These are phyloP conservation scores for Phyllosticta citrichinensis DNA, from an alignment of 2,329 filamentous ascomycete genomes.

Conservation along the genomic window DNA sequence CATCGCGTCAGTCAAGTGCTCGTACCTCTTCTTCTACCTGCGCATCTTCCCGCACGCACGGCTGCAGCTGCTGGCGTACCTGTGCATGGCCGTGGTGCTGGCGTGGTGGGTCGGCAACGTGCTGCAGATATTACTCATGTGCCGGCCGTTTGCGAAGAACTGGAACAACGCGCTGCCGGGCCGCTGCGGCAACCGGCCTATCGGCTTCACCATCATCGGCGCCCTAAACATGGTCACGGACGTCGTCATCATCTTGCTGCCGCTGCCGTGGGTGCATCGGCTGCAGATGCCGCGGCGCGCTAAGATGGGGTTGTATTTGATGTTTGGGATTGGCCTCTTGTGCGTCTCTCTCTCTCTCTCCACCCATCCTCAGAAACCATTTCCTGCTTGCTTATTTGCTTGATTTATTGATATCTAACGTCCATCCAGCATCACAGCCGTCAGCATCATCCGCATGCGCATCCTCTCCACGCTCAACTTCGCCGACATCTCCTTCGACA, in stretches of 20 bases:
- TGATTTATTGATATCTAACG: no score
- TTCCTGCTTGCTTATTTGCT: neutral
- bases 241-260: neutral
- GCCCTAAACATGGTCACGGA: neutral
- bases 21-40: slow-evolving; percentile 1
- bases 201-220: slow-evolving; percentile 7
- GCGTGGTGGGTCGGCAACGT: neutral
- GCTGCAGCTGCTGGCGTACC: neutral
- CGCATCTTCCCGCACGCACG: neutral
- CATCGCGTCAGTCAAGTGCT: neutral
- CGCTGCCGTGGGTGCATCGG: neutral
- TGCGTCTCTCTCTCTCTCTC: neutral
- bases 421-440: neutral
- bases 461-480: neutral
- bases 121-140: slow-evolving; percentile 22
- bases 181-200: slow-evolving; percentile 21
- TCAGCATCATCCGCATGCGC: neutral
- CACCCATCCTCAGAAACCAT: no score
- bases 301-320: slow-evolving; percentile 4
- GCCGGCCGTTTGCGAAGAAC: slow-evolving; percentile 26
- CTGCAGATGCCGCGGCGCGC: slow-evolving; percentile 1
- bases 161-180: slow-evolving; percentile 26
- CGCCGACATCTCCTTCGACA: neutral
- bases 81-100: neutral
- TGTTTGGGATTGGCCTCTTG: slow-evolving; percentile 8